Evolutionary conservation across 495 filamentous ascomycete genomes (phyloP), one percentile per base, ranked within the genome.

Genomic region (Hypoxylon lenormandii): DNA sequence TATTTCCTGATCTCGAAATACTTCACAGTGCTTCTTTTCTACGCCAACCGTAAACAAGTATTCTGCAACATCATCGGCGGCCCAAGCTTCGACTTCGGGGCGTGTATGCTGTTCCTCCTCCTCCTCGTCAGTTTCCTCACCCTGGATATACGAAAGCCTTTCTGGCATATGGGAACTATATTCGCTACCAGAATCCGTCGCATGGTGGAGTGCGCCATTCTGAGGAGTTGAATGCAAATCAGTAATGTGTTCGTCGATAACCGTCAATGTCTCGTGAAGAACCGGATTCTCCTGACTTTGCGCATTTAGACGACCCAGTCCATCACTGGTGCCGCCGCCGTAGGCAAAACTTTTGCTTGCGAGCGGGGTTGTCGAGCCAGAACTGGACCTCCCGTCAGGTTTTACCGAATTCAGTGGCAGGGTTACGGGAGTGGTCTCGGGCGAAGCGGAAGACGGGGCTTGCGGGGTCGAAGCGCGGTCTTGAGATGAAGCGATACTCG

Each of bases 201-300:
- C 80, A 18, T 85, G 82, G 52, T 88, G 86, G 21, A 75, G 59
- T 46, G 61, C 66, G 18, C 79, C 76, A 56, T 80, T 83, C 63
- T 78, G 74, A 38, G 88, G 86, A 45, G 92, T 87, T 5, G 89
- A 92, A 74, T 89, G 89, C 58, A 99, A 89, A 74, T 97, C 92
- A 21, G 93, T 97, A 48, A 99, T 98, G 75, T 97, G 96, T 78
- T 99, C 96, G 72, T 99, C 87, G 72, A 99, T 99, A 30, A 98
- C 96, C 71, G 92, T 97, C 60, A 99, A 79, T 0, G 96, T 98
- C 74, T 99, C 94, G 74, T 96, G 93, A 83, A 99, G 92, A 22
- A 98, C 94, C 2, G 93, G 92, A 73, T 92, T 94, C 58, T 83
- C 83, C 73, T 80, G 80, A 59, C 77, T 82, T 15, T 64, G 66